phyloP scores from a whole-genome alignment of 352 stramenopile genomes.

The Globisporangium spiculum region DNA sequence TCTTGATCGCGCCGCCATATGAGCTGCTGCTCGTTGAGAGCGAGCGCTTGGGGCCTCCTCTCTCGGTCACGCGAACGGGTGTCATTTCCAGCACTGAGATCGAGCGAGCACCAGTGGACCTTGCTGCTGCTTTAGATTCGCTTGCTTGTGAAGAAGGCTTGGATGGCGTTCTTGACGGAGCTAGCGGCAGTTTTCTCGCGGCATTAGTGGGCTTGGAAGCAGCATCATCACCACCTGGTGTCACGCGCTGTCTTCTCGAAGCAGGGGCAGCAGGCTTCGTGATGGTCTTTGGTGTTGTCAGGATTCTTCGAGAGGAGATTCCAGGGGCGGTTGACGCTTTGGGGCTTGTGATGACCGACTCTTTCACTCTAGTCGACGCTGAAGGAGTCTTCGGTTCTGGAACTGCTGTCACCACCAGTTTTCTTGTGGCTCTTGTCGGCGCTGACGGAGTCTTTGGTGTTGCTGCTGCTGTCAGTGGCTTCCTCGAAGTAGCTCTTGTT shows the following conservation, averaged over 20 bases:
- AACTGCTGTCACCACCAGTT: background rate
- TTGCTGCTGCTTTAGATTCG: background rate
- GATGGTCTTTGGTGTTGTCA: constrained; percentile 17
- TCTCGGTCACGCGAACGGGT: constrained; percentile 14
- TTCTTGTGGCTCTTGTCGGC: background rate
- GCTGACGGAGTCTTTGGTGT: constrained; percentile 5
- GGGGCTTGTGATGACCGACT: constrained; percentile 4
- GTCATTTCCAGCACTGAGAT: constrained; percentile 21
- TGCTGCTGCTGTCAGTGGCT: background rate
- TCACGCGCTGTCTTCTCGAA: constrained; percentile 9
- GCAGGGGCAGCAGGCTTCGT: constrained; percentile 5
- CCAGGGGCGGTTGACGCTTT: background rate
- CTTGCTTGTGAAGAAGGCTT: background rate
- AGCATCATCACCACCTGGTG: background rate
- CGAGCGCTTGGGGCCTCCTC: constrained; percentile 7
- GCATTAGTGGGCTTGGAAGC: background rate
- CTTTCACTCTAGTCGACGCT: constrained; percentile 1
- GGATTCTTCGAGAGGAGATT: constrained; percentile 12
- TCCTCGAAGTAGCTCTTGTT: background rate
- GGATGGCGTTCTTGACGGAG: constrained; percentile 7
- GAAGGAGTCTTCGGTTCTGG: constrained; percentile 5
- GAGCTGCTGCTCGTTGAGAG: constrained; percentile 3
- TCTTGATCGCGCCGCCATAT: background rate
- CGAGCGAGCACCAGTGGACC: background rate
- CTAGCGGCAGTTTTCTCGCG: constrained; percentile 16